These are phyloP conservation scores for Rhododendron griersonianum DNA, from an alignment of 148 eudicot species.

Conservation along the genomic window DNA sequence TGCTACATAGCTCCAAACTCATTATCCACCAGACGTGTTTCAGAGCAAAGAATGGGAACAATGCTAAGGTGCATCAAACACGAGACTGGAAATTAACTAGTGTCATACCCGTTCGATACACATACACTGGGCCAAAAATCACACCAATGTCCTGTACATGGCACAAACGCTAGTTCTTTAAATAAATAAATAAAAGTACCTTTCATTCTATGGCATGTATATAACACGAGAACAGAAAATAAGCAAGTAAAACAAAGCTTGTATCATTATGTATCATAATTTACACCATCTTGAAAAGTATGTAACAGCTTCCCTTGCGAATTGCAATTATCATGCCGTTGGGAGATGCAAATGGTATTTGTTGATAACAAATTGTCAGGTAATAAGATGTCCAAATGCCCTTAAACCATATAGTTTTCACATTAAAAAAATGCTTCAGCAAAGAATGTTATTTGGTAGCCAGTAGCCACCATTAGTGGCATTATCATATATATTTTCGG, in stretches of 20 bases:
- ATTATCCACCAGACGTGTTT: not conserved
- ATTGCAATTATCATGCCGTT: not conserved
- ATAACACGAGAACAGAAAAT: not conserved
- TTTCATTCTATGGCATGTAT: not conserved
- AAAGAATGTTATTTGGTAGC: not conserved
- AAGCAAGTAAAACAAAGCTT: not conserved
- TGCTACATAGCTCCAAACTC: not conserved
- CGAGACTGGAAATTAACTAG: not conserved
- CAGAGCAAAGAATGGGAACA: not conserved
- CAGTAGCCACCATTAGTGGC: not conserved
- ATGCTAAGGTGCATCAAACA: not conserved
- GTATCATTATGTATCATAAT: not conserved
- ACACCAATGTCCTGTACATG: not conserved
- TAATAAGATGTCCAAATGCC: not conserved
- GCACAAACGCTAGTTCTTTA: not conserved
- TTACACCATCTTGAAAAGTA: not conserved
- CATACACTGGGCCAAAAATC: no score
- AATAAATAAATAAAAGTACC: not conserved
- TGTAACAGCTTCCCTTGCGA: not conserved
- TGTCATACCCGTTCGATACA: not conserved
- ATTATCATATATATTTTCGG: not conserved
- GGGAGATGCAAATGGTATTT: not conserved
- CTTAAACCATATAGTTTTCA: not conserved
- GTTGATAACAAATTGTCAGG: not conserved
- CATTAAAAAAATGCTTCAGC: not conserved